Base-by-base conservation (phyloP, 2,329 filamentous ascomycete species). In the Arthroderma sp. region DNA sequence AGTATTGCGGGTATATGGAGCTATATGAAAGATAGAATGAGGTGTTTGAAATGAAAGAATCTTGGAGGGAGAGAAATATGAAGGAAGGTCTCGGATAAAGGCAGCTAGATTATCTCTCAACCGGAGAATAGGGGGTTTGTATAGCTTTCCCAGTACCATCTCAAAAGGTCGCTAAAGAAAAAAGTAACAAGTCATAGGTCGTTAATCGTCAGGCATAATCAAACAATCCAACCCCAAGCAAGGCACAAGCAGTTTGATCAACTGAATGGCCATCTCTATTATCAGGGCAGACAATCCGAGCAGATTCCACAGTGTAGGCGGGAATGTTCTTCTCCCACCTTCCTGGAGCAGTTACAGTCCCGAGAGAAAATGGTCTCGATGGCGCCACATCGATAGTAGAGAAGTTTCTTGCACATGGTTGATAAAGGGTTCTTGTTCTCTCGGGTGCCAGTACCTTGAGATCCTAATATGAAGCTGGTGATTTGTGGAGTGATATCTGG, bases 251-350 rank as follows among this genome's bases (percentile, higher is more conserved):
- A 51, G 28, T 33, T 21, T n/a, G 19, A 4, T 23, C 2, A 23
- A 47, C 47, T 51, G 47, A 33, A 5, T 51, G 28, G 23, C 47
- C 47, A 31, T 31, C 47, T 51, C 4, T 8, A 9, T 51, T 51
- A n/a, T 51, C 25, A 31, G 3, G 47, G 13, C 25, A 33, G 37
- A 54, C 62, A 64, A 25, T 60, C 58, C 17, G 47, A 47, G 49
- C 62, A 64, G 43, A 64, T 58, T 15, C 62, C 62, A 53, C 62
- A 64, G 37, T 61, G 59, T 11, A 60, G 25, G 4, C n/a, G 31
- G 8, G 47, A 58, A 35, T 56, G 31, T 13, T 60, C 56, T 54
- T 62, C 56, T 5, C 44, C 60, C 13, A 58, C 54, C 25, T 57
- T 63, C 28, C 33, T 56, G 2, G 56, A 31, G 47, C 62, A 64